Base-by-base conservation (phyloP, 768 basidiomycete species). In the Chalciporus chontae region DNA sequence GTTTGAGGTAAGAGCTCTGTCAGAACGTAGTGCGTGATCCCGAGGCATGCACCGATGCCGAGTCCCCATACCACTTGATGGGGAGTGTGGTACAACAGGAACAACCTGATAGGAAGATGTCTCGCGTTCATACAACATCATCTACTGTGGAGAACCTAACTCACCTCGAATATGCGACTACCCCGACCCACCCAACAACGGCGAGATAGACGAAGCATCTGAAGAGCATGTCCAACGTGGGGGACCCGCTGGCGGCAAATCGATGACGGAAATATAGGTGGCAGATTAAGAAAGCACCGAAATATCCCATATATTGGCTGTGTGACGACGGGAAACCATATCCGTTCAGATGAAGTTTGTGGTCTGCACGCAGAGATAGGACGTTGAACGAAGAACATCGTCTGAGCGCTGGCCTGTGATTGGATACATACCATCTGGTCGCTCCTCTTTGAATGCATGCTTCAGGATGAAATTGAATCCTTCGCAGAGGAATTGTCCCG, bases 261-360 rank as follows among this genome's bases (percentile, higher is more conserved):
- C 76, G 75, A 58, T 91, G 88, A 31, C 81, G 79, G 54, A 81
- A 83, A 54, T 77, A 78, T 43, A 92, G 61, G 68, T 93, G 90
- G 60, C 85, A 81, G 38, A 83, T 61, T 39, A 92, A 65, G 66
- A 92, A 93, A 0, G 87, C 74, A 5, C 84, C 75, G 55, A 93
- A 92, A 68, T 87, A 93, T 14, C 82, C 90, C 90, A 93, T 91
- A 64, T 85, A 90, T 67, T 93, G 90, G 66, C 87, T 89, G 61
- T 93, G 90, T 13, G 88, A 90, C 0, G 90, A 91, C 0, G 90
- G 90, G 58, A 92, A 92, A 7, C 89, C 90, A 61, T 90, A 92
- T 13, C 90, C 90, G 47, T 77, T 77, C 17, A 68, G 47, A 19
- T 63, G 57, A 19, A 64, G 13, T n/a, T 42, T 17, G 18, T 54